Percentiles rank a stretch among this genome's conserved stretches.
phyloP scores from a whole-genome alignment of 306 rosid genomes.

The Malus fusca region DNA sequence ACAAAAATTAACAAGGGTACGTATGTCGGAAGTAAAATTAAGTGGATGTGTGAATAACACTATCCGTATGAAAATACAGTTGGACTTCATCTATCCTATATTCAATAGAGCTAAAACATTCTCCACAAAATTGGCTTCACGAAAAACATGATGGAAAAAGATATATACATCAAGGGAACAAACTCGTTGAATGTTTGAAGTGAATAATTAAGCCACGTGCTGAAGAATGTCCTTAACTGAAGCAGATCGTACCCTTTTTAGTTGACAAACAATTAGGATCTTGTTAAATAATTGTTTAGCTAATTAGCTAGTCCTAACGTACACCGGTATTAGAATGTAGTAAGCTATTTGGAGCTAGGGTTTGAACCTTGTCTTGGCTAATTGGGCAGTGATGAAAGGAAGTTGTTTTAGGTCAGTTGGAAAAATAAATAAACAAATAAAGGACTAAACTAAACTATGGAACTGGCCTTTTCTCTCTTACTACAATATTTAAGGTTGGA shows the following conservation, averaged over 20 bases:
- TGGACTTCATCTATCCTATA: too few species aligned
- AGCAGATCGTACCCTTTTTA: too few species aligned
- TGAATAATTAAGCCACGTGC: neutral
- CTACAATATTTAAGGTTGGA: slow-evolving; percentile 1
- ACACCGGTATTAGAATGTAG: neutral
- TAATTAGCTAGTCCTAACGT: neutral
- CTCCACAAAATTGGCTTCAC: neutral
- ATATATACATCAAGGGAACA: neutral
- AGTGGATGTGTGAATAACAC: too few species aligned
- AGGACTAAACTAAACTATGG: neutral
- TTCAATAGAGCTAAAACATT: too few species aligned
- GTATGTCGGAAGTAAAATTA: too few species aligned
- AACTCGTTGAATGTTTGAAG: neutral
- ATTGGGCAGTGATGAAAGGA: neutral
- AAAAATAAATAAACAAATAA: neutral
- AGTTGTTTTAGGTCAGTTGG: neutral
- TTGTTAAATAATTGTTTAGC: too few species aligned
- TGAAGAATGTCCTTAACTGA: too few species aligned
- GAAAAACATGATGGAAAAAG: neutral
- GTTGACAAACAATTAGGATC: too few species aligned
- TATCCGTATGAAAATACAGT: too few species aligned
- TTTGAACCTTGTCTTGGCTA: neutral
- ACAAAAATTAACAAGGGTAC: too few species aligned
- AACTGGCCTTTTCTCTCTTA: neutral
- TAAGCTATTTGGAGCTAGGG: neutral